A percentile compares a stretch with the other conserved stretches of the same genome.
Conservation (phyloP, 495 filamentous ascomycete genomes). For the Gamarada debralockiae region DNA sequence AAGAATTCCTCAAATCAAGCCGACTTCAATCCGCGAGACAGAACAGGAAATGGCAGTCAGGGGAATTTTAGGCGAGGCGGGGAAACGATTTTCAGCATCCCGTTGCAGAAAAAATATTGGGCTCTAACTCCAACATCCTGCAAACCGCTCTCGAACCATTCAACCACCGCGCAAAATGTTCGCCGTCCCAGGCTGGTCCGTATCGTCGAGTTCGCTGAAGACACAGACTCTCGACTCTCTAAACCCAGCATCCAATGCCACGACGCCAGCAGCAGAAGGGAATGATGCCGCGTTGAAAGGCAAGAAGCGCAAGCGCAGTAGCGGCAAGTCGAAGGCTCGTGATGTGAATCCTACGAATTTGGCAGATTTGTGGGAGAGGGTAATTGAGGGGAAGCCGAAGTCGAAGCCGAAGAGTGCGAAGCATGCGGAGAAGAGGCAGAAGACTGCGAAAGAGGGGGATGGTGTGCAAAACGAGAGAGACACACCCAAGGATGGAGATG, state of each 20-base stretch:
- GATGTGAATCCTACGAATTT: constrained; percentile 69
- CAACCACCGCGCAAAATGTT: constrained; percentile 70
- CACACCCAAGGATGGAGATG: constrained; percentile 19
- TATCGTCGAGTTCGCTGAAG: constrained; percentile 66
- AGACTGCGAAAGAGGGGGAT: constrained; percentile 39
- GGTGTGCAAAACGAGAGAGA: constrained; percentile 4
- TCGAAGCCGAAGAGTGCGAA: not conserved
- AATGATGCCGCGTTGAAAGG: constrained; percentile 23
- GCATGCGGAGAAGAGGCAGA: constrained; percentile 29
- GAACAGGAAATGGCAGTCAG: too few relatives aligned
- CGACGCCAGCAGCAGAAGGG: constrained; percentile 25
- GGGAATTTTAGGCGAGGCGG: too few relatives aligned
- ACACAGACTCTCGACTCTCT: constrained; percentile 46
- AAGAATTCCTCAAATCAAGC: too few relatives aligned
- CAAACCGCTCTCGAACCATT: too few relatives aligned
- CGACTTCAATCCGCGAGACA: too few relatives aligned
- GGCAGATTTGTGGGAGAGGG: constrained; percentile 67
- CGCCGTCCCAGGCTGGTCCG: constrained; percentile 84
- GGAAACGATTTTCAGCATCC: too few relatives aligned
- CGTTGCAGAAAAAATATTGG: too few relatives aligned
- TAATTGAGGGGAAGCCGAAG: constrained; percentile 64
- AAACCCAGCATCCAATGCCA: constrained; percentile 1
- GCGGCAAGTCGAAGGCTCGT: constrained; percentile 26
- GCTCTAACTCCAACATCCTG: too few relatives aligned
- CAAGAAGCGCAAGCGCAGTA: constrained; percentile 56